Percentiles rank a stretch among this genome's conserved stretches.
Conservation (phyloP, 1,139 yeast genomes). For the Yamadazyma triangularis region DNA sequence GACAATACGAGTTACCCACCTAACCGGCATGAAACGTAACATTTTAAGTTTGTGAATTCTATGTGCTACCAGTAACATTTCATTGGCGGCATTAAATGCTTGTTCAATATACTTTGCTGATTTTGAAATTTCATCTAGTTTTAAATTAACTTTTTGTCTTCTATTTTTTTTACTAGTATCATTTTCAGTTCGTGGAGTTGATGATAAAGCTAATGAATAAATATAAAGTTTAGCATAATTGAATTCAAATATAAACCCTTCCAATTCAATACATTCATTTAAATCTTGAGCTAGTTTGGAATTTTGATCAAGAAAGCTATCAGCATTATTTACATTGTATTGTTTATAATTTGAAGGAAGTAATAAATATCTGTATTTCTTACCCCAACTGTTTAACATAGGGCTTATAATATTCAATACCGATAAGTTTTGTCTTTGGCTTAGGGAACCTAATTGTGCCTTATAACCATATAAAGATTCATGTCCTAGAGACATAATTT, state of each 20-base stretch:
- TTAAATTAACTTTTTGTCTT: conserved; percentile 29
- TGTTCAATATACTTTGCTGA: conserved; percentile 75
- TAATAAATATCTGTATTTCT: conserved; percentile 54
- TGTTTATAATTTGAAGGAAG: conserved; percentile 38
- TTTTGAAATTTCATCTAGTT: conserved; percentile 66
- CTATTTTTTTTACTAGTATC: conserved; percentile 10
- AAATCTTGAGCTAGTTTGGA: conserved; percentile 37
- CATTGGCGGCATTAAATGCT: conserved; percentile 84
- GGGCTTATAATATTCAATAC: conserved; percentile 72
- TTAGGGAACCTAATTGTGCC: conserved; percentile 49
- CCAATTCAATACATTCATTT: conserved; percentile 50
- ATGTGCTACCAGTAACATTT: conserved; percentile 66
- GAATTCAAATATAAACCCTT: conserved; percentile 74
- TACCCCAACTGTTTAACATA: conserved; percentile 72
- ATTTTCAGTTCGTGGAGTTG: conserved; percentile 25
- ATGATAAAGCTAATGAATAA: conserved; percentile 75
- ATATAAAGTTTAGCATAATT: conserved; percentile 80
- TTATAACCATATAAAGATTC: conserved; percentile 73
- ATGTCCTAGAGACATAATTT: conserved; percentile 78
- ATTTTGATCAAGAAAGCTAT: conserved; percentile 29
- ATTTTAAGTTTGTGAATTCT: conserved; percentile 63
- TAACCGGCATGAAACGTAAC: conserved; percentile 76
- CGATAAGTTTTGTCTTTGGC: conserved; percentile 66
- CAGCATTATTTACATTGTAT: conserved; percentile 24
- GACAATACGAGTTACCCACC: conserved; percentile 88